These are phyloP conservation scores for Penicillium sp. DNA, from an alignment of 2,329 filamentous ascomycete genomes.

Conservation along the genomic window DNA sequence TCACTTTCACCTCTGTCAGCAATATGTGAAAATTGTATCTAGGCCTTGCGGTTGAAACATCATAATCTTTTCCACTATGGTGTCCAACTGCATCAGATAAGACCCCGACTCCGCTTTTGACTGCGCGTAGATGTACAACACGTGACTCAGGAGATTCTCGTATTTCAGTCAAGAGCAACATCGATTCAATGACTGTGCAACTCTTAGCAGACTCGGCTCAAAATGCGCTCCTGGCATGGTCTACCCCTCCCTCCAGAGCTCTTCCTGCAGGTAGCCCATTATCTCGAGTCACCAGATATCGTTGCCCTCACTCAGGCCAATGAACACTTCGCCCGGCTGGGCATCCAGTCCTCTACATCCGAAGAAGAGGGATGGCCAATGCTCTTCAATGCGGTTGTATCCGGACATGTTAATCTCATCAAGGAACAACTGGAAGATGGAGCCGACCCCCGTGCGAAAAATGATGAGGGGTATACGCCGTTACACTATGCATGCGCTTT, in stretches of 20 bases:
- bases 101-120: no score
- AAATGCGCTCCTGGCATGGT: background rate
- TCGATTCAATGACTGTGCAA: no score
- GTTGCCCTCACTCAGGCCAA: background rate
- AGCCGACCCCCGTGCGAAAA: background rate
- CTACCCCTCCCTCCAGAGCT: background rate
- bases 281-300: background rate
- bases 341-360: background rate
- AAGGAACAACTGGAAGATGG: background rate
- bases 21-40: no score
- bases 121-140: no score
- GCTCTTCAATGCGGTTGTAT: background rate
- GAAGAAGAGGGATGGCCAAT: background rate
- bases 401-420: background rate
- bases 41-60: no score
- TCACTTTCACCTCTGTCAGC: no score
- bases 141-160: no score
- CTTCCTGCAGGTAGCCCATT: background rate
- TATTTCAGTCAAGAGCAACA: no score
- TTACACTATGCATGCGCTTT: background rate
- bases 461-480: background rate
- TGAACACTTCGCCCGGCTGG: background rate
- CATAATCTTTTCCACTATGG: no score
- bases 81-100: no score
- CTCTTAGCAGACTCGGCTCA: no score